Conservation (phyloP, 805 yeast species). For the Saturnispora zaruensis region DNA sequence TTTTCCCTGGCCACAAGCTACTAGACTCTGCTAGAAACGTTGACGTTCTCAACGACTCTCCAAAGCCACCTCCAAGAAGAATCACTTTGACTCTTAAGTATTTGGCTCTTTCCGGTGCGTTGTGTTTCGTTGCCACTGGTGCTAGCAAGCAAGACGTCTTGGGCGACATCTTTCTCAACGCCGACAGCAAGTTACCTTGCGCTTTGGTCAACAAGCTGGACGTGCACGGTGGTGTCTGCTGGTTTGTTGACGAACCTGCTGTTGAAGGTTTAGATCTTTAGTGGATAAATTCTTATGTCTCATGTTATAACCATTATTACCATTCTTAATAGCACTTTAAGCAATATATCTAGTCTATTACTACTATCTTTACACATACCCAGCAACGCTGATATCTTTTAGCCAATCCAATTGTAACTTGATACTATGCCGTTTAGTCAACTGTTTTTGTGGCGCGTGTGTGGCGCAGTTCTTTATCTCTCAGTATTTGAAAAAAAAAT, state of each 20-base stretch:
- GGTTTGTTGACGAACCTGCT: conserved; percentile 85
- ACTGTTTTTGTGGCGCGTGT: not conserved
- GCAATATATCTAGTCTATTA: too few species aligned
- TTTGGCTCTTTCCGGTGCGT: conserved; percentile 40
- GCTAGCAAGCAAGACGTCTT: conserved; percentile 70
- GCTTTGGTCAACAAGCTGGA: conserved; percentile 60
- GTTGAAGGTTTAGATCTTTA: conserved; percentile 44
- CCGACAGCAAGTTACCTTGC: conserved; percentile 48
- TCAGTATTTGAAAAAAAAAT: not conserved
- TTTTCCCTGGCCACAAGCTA: conserved; percentile 77
- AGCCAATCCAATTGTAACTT: too few species aligned
- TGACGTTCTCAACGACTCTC: conserved; percentile 69
- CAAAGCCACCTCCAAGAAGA: conserved; percentile 91
- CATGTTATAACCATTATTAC: not conserved
- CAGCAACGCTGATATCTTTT: too few species aligned
- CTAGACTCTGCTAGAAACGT: conserved; percentile 49
- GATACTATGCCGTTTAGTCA: too few species aligned
- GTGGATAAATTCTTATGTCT: not conserved
- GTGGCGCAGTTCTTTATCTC: conserved; percentile 1
- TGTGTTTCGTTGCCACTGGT: conserved; percentile 87
- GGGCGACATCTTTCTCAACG: conserved; percentile 54
- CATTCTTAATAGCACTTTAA: not conserved
- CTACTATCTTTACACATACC: too few species aligned
- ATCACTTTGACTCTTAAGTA: conserved; percentile 82
- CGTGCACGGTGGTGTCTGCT: conserved; percentile 39